Base-by-base conservation (phyloP, 2,329 filamentous ascomycete genomes). In the Colletotrichum sp. region DNA sequence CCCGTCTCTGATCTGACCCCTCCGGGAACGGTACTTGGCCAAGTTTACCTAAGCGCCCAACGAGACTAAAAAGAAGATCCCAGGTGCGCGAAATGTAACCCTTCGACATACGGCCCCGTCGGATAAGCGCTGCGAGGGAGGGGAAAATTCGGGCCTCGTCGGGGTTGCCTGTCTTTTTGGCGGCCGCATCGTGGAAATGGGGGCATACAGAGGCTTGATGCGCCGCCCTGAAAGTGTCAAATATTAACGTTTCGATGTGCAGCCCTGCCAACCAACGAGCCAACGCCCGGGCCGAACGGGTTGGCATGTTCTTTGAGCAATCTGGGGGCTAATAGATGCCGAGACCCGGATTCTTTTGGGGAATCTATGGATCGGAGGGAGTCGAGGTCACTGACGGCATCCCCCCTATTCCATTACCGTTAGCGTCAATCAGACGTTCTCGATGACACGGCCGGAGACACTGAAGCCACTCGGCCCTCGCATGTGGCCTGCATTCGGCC, bases 401-500 rank as follows among this genome's bases (percentile, higher is more conserved):
- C 16, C 16, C 44, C 60, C 26, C 21, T 24, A 6, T 39, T 24
- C 16, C 39, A 13, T 52, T 21, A 21, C 44, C n/a, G 24, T 13
- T 39, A 73, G 28, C 57, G 55, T 36, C 44, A 52, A n/a, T 15
- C 24, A 36, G 36, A 28, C 44, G 9, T 49, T 60, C n/a, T 36
- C 30, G 39, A 44, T 15, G 26, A 13, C 34, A 49, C 67, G 60
- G 67, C 72, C 34, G 60, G 62, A 49, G 72, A 57, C 62, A 28
- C 21, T 64, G 18, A 26, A 64, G 26, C 26, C 39, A 57, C 39
- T 73, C 66, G 66, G 71, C 21, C 39, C 60, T 66, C 24, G n/a
- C 21, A 62, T 62, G 32, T 63, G 52, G 65, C n/a, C 49, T 65
- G 59, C 39, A 63, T 68, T 68, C 64, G 73, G 73, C 64, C 73